Conservation (phyloP, 1,139 yeast species). For the Nakaseomyces glabratus region DNA sequence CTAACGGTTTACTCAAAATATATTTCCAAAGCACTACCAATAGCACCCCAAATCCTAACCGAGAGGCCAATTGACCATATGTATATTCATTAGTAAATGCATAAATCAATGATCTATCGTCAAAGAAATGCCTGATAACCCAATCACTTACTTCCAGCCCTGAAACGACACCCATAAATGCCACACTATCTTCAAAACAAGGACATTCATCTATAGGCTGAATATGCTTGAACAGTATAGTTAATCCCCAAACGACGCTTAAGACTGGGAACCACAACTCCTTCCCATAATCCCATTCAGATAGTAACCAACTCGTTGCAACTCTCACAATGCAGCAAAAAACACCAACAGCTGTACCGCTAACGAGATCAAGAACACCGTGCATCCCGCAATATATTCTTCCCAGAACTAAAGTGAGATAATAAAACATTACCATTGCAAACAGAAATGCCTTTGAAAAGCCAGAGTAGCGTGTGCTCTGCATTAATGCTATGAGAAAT, state of each 20-base stretch:
- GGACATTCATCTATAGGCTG: conserved; percentile 93
- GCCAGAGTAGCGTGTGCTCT: neutral
- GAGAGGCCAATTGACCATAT: conserved; percentile 10
- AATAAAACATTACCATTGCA: conserved; percentile 39
- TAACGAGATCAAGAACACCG: conserved; percentile 67
- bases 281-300: conserved; percentile 22
- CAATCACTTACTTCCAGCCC: conserved; percentile 42
- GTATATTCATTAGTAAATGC: conserved; percentile 4
- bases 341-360: conserved; percentile 61
- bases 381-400: conserved; percentile 97
- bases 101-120: conserved; percentile 3
- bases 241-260: conserved; percentile 37
- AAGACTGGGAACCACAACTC: conserved; percentile 34
- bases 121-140: conserved; percentile 14
- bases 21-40: conserved; percentile 27
- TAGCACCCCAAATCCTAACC: conserved; percentile 22
- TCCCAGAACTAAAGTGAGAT: conserved; percentile 62
- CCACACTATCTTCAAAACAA: conserved; percentile 91
- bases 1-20: conserved; percentile 23
- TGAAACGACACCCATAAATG: conserved; percentile 80
- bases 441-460: conserved; percentile 9
- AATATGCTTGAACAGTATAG: conserved; percentile 60
- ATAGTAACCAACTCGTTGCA: conserved; percentile 13
- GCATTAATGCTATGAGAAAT: conserved; percentile 14
- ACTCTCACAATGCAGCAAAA: conserved; percentile 38